Conservation (phyloP, 1,139 yeast genomes). For the Pichia sp. region DNA sequence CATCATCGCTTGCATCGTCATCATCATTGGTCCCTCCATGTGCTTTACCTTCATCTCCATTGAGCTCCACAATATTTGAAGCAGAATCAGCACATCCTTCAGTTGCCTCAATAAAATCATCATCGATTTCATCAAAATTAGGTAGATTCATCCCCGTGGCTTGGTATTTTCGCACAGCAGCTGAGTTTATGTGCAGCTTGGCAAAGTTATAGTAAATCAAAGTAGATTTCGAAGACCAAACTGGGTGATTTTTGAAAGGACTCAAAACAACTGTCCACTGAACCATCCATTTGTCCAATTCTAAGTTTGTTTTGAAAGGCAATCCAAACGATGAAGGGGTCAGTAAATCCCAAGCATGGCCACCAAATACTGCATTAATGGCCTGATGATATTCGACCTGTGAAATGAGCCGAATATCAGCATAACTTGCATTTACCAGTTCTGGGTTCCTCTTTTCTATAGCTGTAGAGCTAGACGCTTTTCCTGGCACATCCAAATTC, state of each 20-base stretch:
- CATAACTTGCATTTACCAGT: constrained; percentile 26
- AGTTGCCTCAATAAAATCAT: constrained; percentile 27
- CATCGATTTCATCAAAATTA: constrained; percentile 33
- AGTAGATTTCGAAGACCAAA: constrained; percentile 70
- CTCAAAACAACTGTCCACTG: constrained; percentile 71
- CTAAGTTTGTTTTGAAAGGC: constrained; percentile 63
- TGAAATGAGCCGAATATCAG: constrained; percentile 62
- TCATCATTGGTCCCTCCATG: constrained; percentile 10
- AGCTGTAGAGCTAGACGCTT: not conserved
- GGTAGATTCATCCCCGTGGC: constrained; percentile 38
- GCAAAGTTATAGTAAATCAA: constrained; percentile 70
- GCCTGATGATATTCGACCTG: constrained; percentile 74
- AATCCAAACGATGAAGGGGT: constrained; percentile 61
- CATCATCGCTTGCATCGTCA: constrained; percentile 11
- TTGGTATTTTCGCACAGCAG: constrained; percentile 47
- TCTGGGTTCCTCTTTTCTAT: not conserved
- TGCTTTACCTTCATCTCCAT: constrained; percentile 9
- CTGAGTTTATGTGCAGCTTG: constrained; percentile 65
- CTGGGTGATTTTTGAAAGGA: constrained; percentile 52
- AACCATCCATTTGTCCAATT: constrained; percentile 75
- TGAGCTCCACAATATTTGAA: constrained; percentile 1
- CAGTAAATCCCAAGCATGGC: constrained; percentile 59
- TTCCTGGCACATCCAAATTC: not conserved
- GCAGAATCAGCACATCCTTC: constrained; percentile 6
- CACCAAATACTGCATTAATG: constrained; percentile 52